Evolutionary conservation across 345 rosid species (phyloP).

Genomic region (Mangifera indica): DNA sequence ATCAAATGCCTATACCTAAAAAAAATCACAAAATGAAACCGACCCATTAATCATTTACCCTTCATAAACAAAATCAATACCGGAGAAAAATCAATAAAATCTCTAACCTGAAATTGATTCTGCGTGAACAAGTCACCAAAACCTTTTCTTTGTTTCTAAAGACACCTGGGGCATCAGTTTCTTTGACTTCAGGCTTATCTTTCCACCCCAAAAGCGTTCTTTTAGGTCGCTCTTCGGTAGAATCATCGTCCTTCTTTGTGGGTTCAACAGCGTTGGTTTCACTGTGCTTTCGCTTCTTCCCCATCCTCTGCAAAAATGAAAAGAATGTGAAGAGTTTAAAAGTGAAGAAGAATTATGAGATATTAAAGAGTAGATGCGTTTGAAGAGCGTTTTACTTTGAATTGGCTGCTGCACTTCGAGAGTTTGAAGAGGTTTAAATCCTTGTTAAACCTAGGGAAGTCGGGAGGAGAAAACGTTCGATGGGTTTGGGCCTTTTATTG

Average conservation of each 20-base stretch:
- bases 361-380: background rate
- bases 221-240: constrained; percentile 60
- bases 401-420: background rate
- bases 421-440: background rate
- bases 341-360: background rate
- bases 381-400: background rate
- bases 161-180: constrained; percentile 20
- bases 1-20: constrained; percentile 91
- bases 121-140: constrained; percentile 89
- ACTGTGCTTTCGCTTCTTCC: constrained; percentile 73
- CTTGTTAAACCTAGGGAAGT: constrained; percentile 1
- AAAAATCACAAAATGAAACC: background rate
- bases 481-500: background rate
- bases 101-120: constrained; percentile 78
- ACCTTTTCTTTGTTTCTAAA: constrained; percentile 98
- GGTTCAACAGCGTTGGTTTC: constrained; percentile 49
- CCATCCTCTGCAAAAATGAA: constrained; percentile 33
- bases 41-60: background rate
- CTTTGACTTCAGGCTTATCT: constrained; percentile 45
- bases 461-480: background rate
- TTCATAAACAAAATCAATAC: background rate
- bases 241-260: constrained; percentile 44
- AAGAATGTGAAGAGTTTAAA: background rate
- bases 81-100: constrained; percentile 3
- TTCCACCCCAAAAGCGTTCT: constrained; percentile 86